Base-by-base conservation (phyloP, 169 alveolate species). In the Plasmodium yoelii region DNA sequence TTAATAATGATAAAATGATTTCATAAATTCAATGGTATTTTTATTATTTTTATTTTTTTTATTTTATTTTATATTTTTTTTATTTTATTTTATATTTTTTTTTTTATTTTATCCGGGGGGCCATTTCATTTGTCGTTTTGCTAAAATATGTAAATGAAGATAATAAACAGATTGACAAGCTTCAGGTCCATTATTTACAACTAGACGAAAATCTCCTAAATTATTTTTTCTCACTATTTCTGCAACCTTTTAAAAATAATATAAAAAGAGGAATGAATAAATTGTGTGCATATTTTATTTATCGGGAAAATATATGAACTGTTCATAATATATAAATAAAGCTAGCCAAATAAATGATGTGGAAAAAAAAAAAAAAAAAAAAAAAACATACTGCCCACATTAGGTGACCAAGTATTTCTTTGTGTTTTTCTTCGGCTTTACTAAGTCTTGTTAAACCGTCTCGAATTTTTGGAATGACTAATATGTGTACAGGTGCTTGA, bases 121-220 rank as follows among this genome's bases (percentile, higher is more conserved):
- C 98, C 98, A 95, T 42, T 84, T 39, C 91, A 95, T 65, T 42
- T 69, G 87, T 42, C 98, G 92, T 18, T 96, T 96, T n/a, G 96
- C 96, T 15, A 95, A 18, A 60, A 96, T 93, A 65, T 96, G 98
- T 67, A 96, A 46, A 88, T 97, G 99, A 5, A 97, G 75, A 87
- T 97, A 98, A 75, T 93, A 97, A 9, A 97, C 98, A 60, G 98
- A 80, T 87, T 97, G 97, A 19, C 96, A 94, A 56, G 96, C 98
- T 59, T 90, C 80, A n/a, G 95, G 95, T 15, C 99, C 99, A 73
- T 96, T 95, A 86, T 97, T 97, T n/a, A 97, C 92, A 1, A 97
- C 98, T 56, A 97, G 87, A 73, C 99, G 95, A 70, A 88, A 97
- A 42, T 98, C 99, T 13, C 97, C 97, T 9, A 96, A 60, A 55